Conservation (phyloP, 1,284 basidiomycete species). For the Sporisorium iseilematis-ciliati region DNA sequence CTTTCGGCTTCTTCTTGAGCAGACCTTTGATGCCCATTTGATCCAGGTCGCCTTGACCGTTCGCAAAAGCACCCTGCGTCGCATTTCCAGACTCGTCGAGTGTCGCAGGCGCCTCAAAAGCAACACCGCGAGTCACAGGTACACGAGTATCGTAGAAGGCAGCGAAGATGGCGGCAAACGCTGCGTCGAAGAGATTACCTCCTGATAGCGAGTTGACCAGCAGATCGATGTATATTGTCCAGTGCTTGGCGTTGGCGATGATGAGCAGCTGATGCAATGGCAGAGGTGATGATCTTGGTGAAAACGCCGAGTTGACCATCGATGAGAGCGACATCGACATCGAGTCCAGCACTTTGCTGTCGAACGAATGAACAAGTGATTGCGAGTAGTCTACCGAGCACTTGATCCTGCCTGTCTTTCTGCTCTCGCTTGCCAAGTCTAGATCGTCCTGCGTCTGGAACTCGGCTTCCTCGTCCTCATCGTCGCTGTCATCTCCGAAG, state of each 20-base stretch:
- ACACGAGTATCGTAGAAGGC: slow-evolving; percentile 61
- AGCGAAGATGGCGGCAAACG: slow-evolving; percentile 59
- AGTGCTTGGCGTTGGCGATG: slow-evolving; percentile 59
- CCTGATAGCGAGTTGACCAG: slow-evolving; percentile 60
- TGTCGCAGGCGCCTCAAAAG: slow-evolving; percentile 53
- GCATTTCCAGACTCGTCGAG: slow-evolving; percentile 41
- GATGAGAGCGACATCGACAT: slow-evolving; percentile 43
- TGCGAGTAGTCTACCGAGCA: slow-evolving; percentile 57
- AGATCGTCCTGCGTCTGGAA: slow-evolving; percentile 47
- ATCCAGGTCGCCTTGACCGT: slow-evolving; percentile 43
- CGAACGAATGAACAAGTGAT: slow-evolving; percentile 45
- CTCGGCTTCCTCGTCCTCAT: slow-evolving; percentile 43
- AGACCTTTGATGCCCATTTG: slow-evolving; percentile 59
- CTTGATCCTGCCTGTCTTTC: slow-evolving; percentile 45
- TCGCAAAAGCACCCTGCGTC: slow-evolving; percentile 38
- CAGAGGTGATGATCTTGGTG: slow-evolving; percentile 47
- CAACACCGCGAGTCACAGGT: slow-evolving; percentile 55
- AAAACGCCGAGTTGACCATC: slow-evolving; percentile 49
- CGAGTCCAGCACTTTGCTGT: slow-evolving; percentile 41
- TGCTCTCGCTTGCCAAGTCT: slow-evolving; percentile 36
- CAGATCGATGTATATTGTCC: slow-evolving; percentile 62
- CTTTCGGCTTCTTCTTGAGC: slow-evolving; percentile 51
- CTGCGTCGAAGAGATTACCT: slow-evolving; percentile 63
- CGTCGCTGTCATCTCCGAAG: slow-evolving; percentile 47
- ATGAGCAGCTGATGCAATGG: slow-evolving; percentile 54